These are phyloP conservation scores for Aeschynomene evenia DNA, from an alignment of 306 rosid species.

Conservation along the genomic window DNA sequence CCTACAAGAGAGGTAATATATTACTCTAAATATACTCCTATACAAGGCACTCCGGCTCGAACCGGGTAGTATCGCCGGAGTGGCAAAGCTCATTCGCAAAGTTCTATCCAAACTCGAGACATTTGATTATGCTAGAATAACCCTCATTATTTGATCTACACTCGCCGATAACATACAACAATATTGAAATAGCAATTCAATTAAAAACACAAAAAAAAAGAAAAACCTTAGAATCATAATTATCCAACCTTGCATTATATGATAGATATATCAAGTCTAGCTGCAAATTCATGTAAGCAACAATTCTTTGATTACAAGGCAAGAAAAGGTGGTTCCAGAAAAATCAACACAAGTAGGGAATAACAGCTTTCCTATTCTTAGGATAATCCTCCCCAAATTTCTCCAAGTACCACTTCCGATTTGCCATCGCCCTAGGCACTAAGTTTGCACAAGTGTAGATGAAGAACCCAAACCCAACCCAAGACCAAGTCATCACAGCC, in stretches of 20 bases:
- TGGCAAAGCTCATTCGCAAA: too few relatives aligned
- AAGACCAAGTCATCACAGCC: constrained; percentile 76
- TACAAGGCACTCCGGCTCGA: too few relatives aligned
- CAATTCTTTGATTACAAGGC: background rate
- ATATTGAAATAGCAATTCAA: background rate
- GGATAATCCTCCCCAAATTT: constrained; percentile 89
- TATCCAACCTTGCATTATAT: background rate
- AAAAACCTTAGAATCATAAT: background rate
- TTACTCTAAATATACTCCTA: background rate
- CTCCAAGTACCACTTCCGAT: constrained; percentile 69
- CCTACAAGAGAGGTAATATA: background rate
- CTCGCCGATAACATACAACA: background rate
- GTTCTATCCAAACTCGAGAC: too few relatives aligned
- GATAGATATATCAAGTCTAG: background rate
- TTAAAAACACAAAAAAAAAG: background rate
- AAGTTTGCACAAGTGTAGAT: constrained; percentile 72
- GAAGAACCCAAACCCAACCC: constrained; percentile 67
- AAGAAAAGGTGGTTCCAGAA: background rate
- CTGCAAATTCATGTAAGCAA: background rate
- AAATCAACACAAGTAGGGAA: constrained; percentile 70
- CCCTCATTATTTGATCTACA: too few relatives aligned
- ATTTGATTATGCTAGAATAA: too few relatives aligned
- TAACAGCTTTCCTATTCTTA: constrained; percentile 57
- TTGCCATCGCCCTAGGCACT: constrained; percentile 77
- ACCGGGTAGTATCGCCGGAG: too few relatives aligned